A percentile compares a stretch with the other conserved stretches of the same genome.
Evolutionary conservation across 2,329 filamentous ascomycete genomes (phyloP).

Genomic region (Nemania abortiva): DNA sequence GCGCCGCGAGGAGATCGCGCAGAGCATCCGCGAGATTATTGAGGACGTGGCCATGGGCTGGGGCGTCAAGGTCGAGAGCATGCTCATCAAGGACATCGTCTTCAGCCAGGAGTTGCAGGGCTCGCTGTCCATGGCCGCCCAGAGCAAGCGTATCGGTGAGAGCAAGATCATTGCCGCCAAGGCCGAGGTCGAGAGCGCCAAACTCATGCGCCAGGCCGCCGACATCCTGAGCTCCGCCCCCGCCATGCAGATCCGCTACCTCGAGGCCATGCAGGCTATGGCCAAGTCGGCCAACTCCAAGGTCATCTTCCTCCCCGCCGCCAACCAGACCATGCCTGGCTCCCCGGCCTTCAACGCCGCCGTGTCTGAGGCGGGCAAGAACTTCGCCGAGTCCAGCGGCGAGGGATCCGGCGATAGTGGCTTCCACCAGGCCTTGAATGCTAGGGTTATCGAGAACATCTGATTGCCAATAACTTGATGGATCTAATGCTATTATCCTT

Average conservation of each 20-base stretch:
- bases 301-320: conserved; percentile 83
- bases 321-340: conserved; percentile 70
- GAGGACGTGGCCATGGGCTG: conserved; percentile 93
- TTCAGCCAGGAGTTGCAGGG: conserved; percentile 97
- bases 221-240: conserved; percentile 92
- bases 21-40: conserved; percentile 96
- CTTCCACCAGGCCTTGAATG: conserved; percentile 85
- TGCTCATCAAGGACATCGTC: conserved; percentile 99
- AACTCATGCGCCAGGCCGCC: conserved; percentile 91
- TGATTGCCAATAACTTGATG: conserved; percentile 57
- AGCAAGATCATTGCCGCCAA: conserved; percentile 98
- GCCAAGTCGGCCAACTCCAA: conserved; percentile 92
- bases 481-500: neutral
- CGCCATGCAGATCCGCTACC: conserved; percentile 97
- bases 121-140: conserved; percentile 96
- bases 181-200: conserved; percentile 96
- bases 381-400: conserved; percentile 58
- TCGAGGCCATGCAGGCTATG: conserved; percentile 99
- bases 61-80: conserved; percentile 96
- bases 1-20: conserved; percentile 95
- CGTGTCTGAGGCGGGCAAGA: conserved; percentile 54
- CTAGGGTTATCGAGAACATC: conserved; percentile 87
- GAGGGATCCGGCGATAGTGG: conserved; percentile 66
- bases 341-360: conserved; percentile 57
- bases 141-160: conserved; percentile 98